A percentile compares a stretch with the other conserved stretches of the same genome.
Conservation (phyloP, 2,329 filamentous ascomycete genomes). For the Xenoacremonium recifei region DNA sequence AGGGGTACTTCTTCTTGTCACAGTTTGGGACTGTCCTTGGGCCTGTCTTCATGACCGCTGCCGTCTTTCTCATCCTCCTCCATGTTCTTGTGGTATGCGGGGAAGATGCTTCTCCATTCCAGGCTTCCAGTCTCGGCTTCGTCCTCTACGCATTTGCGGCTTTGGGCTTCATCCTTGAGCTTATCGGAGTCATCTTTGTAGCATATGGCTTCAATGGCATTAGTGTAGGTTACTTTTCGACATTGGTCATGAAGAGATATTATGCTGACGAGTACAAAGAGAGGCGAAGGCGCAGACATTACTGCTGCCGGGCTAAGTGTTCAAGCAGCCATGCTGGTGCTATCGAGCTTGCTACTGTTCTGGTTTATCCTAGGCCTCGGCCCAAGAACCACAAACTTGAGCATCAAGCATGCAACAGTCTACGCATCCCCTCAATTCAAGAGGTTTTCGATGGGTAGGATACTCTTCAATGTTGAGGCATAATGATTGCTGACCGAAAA, state of each 20-base stretch:
- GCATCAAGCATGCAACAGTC: slow-evolving; percentile 37
- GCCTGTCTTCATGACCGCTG: slow-evolving; percentile 43
- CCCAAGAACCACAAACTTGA: slow-evolving; percentile 35
- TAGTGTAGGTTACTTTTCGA: slow-evolving; percentile 31
- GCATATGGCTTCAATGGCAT: slow-evolving; percentile 31
- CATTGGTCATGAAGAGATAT: neutral
- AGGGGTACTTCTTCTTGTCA: slow-evolving; percentile 41
- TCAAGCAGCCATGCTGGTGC: slow-evolving; percentile 39
- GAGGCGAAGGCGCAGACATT: slow-evolving; percentile 34
- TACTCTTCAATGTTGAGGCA: neutral
- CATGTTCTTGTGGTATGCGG: slow-evolving; percentile 48
- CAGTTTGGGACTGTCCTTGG: slow-evolving; percentile 47
- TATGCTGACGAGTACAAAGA: slow-evolving; percentile 25
- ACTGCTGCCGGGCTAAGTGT: slow-evolving; percentile 45
- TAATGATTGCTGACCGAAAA: slow-evolving; percentile 7
- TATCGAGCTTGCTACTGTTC: slow-evolving; percentile 37
- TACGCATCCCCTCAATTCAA: slow-evolving; percentile 44
- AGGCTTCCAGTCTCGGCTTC: slow-evolving; percentile 33
- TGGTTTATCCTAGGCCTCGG: slow-evolving; percentile 41
- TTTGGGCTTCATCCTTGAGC: slow-evolving; percentile 35
- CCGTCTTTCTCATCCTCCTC: slow-evolving; percentile 45
- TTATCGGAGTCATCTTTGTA: slow-evolving; percentile 41
- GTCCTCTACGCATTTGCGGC: slow-evolving; percentile 33
- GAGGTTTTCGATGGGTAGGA: slow-evolving; percentile 43
- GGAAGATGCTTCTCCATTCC: slow-evolving; percentile 36